Base-by-base conservation (phyloP, 2,329 filamentous ascomycete species). In the Fusarium xyrophilum region DNA sequence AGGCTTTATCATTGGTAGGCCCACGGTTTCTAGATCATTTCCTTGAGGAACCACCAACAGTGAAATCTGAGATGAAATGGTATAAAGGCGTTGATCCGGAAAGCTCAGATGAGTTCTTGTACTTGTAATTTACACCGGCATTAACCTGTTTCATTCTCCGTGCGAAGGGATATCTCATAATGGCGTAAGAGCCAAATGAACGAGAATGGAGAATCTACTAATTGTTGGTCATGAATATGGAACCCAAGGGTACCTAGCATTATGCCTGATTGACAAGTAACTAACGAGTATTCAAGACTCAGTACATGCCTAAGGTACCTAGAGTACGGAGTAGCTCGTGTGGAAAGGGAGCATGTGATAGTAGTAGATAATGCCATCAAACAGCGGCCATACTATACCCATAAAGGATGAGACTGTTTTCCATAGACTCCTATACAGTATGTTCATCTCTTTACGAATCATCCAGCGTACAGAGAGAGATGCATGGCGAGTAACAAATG, bases 361-460 rank as follows among this genome's bases (percentile, higher is more conserved):
- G 46, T 12, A n/a, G 25, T 11, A 50, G 11, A 50, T 12, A 7
- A 50, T 38, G 21, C 17, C 17, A 50, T 27, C 17, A 32, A 47
- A 32, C n/a, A 47, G 21, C 11, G 14, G 7, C 17, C 30, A 25
- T 25, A 25, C 30, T 9, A 19, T 50, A 15, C 12, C 30, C 30
- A 25, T 38, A 3, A 27, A 25, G 17, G 25, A 36, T n/a, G 7
- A 38, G 32, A 38, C 19, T 25, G 5, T 54, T 19, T 44, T 44
- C 28, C 17, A 43, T 23, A 25, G 33, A 19, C 17, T 32, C 19
- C 21, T 4, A 19, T 4, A 19, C 17, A 27, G 14, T 21, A 60
- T 69, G 66, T 63, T n/a, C n/a, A n/a, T n/a, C 62, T 69, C 57
- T 44, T 69, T 52, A 19, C 69, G 67, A 67, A 64, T 69, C 67